These are phyloP conservation scores for Globisporangium barbulae DNA, from an alignment of 352 stramenopile species.

Conservation along the genomic window DNA sequence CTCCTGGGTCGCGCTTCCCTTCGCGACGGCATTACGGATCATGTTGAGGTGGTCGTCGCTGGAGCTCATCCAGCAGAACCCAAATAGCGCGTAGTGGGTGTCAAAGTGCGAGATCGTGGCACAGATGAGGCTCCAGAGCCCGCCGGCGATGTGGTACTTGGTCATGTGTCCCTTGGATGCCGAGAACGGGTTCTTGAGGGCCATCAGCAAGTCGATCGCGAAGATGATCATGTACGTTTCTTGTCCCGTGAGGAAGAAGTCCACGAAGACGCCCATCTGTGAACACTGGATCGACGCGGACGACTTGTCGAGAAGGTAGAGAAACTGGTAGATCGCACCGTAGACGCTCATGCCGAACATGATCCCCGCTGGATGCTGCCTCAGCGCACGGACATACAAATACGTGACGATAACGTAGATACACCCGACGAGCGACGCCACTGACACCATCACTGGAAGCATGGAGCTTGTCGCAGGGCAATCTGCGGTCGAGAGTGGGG, in stretches of 20 bases:
- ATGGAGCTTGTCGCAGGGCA: conserved; percentile 45
- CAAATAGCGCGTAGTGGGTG: conserved; percentile 71
- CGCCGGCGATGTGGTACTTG: conserved; percentile 71
- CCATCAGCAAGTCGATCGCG: conserved; percentile 76
- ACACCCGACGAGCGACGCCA: conserved; percentile 66
- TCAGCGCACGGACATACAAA: conserved; percentile 55
- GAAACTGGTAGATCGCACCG: conserved; percentile 76
- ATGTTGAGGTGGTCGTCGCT: conserved; percentile 40
- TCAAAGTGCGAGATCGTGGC: conserved; percentile 75
- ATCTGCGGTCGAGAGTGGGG: conserved; percentile 18
- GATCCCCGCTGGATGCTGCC: conserved; percentile 78
- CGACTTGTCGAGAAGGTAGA: conserved; percentile 61
- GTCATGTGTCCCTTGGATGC: conserved; percentile 79
- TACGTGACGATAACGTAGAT: conserved; percentile 80
- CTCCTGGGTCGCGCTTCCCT: not conserved
- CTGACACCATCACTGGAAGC: conserved; percentile 60
- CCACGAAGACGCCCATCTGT: conserved; percentile 64
- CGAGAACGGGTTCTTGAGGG: conserved; percentile 85
- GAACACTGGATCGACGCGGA: conserved; percentile 44
- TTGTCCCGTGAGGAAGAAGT: conserved; percentile 81
- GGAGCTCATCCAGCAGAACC: conserved; percentile 76
- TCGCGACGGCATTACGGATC: not conserved
- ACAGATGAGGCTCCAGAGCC: conserved; percentile 66
- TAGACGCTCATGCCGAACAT: conserved; percentile 88
- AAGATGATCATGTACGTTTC: conserved; percentile 90